A percentile compares a stretch with the other conserved stretches of the same genome.
These are phyloP conservation scores for Basipetospora sp. DNA, from an alignment of 2,329 filamentous ascomycete species.

Conservation along the genomic window DNA sequence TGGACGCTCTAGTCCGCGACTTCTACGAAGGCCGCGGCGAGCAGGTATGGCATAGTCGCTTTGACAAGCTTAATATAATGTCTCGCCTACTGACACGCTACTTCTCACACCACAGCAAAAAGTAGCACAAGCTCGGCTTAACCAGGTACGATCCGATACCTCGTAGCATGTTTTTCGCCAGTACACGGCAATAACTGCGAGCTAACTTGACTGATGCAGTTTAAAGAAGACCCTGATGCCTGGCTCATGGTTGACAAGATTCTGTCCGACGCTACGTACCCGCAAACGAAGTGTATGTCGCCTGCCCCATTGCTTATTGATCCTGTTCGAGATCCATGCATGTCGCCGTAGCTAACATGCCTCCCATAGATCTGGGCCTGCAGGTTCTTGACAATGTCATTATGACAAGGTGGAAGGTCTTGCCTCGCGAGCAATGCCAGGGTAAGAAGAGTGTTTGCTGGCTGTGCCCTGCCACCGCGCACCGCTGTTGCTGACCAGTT, in stretches of 20 bases:
- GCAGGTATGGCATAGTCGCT: constrained; percentile 44
- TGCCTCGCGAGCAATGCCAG: constrained; percentile 90
- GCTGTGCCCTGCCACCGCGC: neutral
- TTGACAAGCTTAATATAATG: too few species aligned
- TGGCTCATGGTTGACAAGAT: constrained; percentile 98
- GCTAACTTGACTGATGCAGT: constrained; percentile 35
- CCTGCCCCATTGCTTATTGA: too few species aligned
- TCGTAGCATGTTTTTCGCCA: constrained; percentile 2
- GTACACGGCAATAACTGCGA: neutral
- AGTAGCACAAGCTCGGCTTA: constrained; percentile 79
- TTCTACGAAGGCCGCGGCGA: constrained; percentile 97
- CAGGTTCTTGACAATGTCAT: constrained; percentile 98
- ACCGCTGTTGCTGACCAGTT: neutral
- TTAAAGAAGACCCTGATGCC: constrained; percentile 96
- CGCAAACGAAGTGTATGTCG: constrained; percentile 83
- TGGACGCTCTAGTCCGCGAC: constrained; percentile 88
- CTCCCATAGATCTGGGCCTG: constrained; percentile 60
- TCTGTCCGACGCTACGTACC: constrained; percentile 78
- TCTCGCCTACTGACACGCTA: too few species aligned
- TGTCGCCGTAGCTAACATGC: neutral
- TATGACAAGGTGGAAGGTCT: constrained; percentile 95
- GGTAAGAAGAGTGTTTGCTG: constrained; percentile 27
- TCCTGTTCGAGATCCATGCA: too few species aligned
- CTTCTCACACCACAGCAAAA: constrained; percentile 56
- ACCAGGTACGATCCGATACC: constrained; percentile 85